Base-by-base conservation (phyloP, 1,284 basidiomycete species). In the Microbotryum saponariae region DNA sequence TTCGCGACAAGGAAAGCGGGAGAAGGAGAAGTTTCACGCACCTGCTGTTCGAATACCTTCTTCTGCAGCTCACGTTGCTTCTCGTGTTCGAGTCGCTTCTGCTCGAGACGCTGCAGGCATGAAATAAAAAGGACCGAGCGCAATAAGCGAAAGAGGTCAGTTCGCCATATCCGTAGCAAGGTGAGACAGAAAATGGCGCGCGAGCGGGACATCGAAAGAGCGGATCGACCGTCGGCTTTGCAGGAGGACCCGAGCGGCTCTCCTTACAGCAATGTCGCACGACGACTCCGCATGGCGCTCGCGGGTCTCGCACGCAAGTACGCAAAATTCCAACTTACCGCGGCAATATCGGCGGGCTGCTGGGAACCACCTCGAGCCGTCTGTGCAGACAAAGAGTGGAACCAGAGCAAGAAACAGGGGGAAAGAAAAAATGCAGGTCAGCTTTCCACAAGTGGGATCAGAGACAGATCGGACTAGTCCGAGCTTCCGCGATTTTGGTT, bases 41-140 rank as follows among this genome's bases (percentile, higher is more conserved):
- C 93, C 77, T 94, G 89, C 71, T 92, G 89, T 76, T 93, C 92
- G 74, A 96, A 94, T 71, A 89, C 78, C 76, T 86, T 88, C 73
- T 90, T 85, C 76, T 94, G 91, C 60, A 89, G 76, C 51, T 79
- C 78, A 68, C 91, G 88, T 77, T 91, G 88, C 60, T 87, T 73
- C 76, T 93, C 89, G 74, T 94, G 89, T 76, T 93, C 89, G 68
- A 89, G 78, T 71, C 90, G 87, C 76, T 92, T 94, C 73, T 90
- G 80, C 76, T 92, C 88, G 66, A 92, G 84, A 68, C 88, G 87
- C 88, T 93, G 77, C 66, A 42, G 7, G 31, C 31, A 31, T 31
- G 31, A 31, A 8, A 9, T 9, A 42, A 42, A 10, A 42, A 18
- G 37, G 37, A 42, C 12, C 37, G 37, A 33, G 59, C 59, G 53